Evolutionary conservation across 179 eudicot species (phyloP).

Genomic region (Patellifolia procumbens): DNA sequence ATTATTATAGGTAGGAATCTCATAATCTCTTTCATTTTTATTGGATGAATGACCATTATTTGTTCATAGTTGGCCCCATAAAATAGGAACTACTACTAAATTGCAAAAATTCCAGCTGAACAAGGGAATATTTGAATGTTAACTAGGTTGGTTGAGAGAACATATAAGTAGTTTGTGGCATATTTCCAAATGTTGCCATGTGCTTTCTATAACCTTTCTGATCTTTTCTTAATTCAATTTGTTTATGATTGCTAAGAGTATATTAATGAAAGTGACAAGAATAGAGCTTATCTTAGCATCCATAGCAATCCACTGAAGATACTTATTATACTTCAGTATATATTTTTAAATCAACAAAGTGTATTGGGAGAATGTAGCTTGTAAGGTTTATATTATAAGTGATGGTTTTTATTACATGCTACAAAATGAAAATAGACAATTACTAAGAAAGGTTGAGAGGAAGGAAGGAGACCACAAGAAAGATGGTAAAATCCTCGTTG

Average conservation of each 20-base stretch:
- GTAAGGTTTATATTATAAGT: no score
- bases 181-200: conserved; percentile 13
- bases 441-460: no score
- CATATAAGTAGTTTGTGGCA: background rate
- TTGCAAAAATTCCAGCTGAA: conserved; percentile 6
- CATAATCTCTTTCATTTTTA: background rate
- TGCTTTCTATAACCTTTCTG: background rate
- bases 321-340: no score
- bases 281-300: background rate
- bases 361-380: no score
- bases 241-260: background rate
- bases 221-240: no score
- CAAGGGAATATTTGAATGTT: conserved; percentile 14
- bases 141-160: background rate
- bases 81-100: background rate
- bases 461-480: no score
- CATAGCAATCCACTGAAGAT: background rate
- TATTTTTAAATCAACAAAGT: no score
- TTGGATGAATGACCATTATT: background rate
- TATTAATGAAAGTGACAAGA: background rate
- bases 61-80: background rate
- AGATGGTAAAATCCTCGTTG: no score
- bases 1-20: background rate
- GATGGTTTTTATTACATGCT: no score
- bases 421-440: no score